Base-by-base conservation (phyloP, 2,329 filamentous ascomycete genomes). In the Diaporthe humulicola region DNA sequence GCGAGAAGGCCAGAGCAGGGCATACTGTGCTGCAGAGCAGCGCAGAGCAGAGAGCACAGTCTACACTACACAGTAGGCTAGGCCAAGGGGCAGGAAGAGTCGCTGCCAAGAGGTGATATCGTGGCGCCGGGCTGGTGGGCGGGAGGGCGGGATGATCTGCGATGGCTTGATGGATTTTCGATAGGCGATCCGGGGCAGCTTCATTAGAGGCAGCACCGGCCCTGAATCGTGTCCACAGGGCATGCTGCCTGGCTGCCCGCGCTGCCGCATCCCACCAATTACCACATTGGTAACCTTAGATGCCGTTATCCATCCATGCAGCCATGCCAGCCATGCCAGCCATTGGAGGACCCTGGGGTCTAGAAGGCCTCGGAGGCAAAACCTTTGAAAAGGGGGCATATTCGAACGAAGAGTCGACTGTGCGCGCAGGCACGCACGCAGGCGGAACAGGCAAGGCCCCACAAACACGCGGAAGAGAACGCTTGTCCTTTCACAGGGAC, bases 121-220 rank as follows among this genome's bases (percentile, higher is more conserved):
- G 64, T 69, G 61, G 64, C 64, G 48, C 22, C 64, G 45, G 64
- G 64, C 64, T 69, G 64, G 45, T 12, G 38, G 45, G 64, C 64
- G 64, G 64, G 64, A 69, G 48, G 22, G 64, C 64, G 64, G 64
- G 64, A 69, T 40, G 64, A 69, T 69, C 64, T 69, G 64, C 64
- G 64, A 69, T 69, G 64, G 64, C 64, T 69, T 69, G 64, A 54
- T 69, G 45, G 64, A 69, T 69, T 69, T 22, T 69, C 64, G 64
- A 69, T 69, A 40, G 64, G 64, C 64, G 64, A 69, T 69, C 64
- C 64, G 64, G 64, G 61, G 42, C 61, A 50, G 30, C 61, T 33
- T 36, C 42, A 50, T 50, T 67, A 67, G 28, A 33, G 61, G 42
- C 61, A 50, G 22, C 61, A 50, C 33, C 38, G 10, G 61, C 42